Percentiles rank a stretch among this genome's conserved stretches.
Evolutionary conservation across 306 rosid species (phyloP).

Genomic region (Vicia faba): DNA sequence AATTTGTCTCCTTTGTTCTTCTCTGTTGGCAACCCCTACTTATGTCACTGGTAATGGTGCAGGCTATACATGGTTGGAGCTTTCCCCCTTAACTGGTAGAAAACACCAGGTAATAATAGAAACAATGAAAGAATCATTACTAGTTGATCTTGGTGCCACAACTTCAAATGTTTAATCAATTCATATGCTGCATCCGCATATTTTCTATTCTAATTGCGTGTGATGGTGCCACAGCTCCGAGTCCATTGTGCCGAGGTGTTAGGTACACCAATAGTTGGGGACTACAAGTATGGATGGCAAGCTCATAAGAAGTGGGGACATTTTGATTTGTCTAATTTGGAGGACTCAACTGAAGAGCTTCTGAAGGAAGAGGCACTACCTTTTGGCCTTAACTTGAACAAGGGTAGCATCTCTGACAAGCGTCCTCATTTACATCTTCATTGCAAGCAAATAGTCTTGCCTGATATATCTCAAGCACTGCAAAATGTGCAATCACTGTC

Average conservation of each 20-base stretch:
- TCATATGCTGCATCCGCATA: conserved; percentile 4
- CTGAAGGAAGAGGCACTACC: conserved; percentile 54
- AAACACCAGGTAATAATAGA: conserved; percentile 80
- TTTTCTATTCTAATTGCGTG: conserved; percentile 26
- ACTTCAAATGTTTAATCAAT: conserved; percentile 9
- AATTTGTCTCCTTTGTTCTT: conserved; percentile 16
- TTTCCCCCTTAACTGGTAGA: conserved; percentile 87
- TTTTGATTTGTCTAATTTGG: conserved; percentile 40
- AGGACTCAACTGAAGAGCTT: conserved; percentile 47
- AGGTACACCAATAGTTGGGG: conserved; percentile 94
- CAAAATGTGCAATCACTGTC: conserved; percentile 49
- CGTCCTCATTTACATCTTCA: conserved; percentile 82
- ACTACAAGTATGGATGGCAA: conserved; percentile 94
- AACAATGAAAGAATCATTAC: conserved; percentile 6
- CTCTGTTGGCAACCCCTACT: conserved; percentile 17
- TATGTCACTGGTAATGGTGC: conserved; percentile 40
- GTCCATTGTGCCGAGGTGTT: conserved; percentile 93
- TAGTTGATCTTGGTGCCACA: conserved; percentile 19
- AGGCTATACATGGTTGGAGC: conserved; percentile 93
- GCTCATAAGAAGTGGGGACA: conserved; percentile 69
- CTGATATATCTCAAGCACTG: conserved; percentile 64
- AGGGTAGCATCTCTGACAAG: conserved; percentile 67
- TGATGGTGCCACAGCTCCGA: conserved; percentile 68
- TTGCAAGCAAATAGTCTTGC: conserved; percentile 78
- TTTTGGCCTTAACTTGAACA: conserved; percentile 68